Percentiles rank a stretch among this genome's conserved stretches.
These are phyloP conservation scores for Phaeotremella fagi DNA, from an alignment of 768 basidiomycete species.

Conservation along the genomic window DNA sequence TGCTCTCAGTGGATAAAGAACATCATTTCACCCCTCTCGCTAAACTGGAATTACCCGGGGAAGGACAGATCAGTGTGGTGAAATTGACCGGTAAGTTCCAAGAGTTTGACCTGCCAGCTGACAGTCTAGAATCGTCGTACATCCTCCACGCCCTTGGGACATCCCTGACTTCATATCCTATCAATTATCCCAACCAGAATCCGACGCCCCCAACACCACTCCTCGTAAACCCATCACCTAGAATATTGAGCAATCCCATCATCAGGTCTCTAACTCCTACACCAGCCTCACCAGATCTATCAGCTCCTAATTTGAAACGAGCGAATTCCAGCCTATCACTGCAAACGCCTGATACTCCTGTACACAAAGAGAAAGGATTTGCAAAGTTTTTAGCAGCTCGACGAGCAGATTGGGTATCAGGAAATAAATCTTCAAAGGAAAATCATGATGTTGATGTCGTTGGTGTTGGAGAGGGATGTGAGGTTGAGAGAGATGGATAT, in stretches of 20 bases:
- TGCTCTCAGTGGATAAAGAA: conserved; percentile 2
- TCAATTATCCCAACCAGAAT: conserved; percentile 16
- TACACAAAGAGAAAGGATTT: conserved; percentile 20
- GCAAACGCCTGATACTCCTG: background rate
- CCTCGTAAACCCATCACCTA: conserved; percentile 3
- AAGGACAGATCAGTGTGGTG: conserved; percentile 22
- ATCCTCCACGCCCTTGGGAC: conserved; percentile 23
- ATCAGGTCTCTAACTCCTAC: conserved; percentile 1
- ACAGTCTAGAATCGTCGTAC: conserved; percentile 4
- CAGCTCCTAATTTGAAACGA: too few relatives aligned
- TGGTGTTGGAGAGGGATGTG: conserved; percentile 29
- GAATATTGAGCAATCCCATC: background rate
- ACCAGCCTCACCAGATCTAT: too few relatives aligned
- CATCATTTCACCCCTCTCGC: conserved; percentile 4
- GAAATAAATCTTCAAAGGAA: conserved; percentile 2
- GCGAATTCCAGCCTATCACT: background rate
- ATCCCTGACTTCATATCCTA: conserved; percentile 27
- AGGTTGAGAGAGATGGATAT: conserved; percentile 32
- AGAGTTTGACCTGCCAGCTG: background rate
- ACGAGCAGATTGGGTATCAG: conserved; percentile 11
- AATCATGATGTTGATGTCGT: conserved; percentile 4
- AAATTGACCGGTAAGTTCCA: conserved; percentile 3
- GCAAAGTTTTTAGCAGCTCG: conserved; percentile 29
- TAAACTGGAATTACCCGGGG: conserved; percentile 33
- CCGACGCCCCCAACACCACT: conserved; percentile 1